A percentile compares a stretch with the other conserved stretches of the same genome.
Conservation (phyloP, 1,284 basidiomycete genomes). For the Moniliella sp. region DNA sequence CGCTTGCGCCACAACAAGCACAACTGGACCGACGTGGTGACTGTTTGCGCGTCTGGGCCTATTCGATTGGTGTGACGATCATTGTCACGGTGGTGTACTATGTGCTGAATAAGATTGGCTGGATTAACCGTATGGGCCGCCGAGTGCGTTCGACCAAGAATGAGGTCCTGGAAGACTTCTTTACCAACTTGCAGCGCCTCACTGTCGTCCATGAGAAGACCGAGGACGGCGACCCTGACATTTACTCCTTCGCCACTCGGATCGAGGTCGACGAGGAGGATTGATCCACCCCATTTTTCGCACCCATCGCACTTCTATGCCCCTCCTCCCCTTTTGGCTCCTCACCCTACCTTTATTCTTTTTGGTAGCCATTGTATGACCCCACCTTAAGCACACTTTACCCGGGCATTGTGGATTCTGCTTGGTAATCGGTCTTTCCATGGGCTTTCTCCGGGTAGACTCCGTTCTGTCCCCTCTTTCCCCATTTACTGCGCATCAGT, state of each 20-base stretch:
- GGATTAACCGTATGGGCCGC: conserved; percentile 39
- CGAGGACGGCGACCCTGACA: conserved; percentile 16
- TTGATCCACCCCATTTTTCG: too few relatives aligned
- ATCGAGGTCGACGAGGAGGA: conserved; percentile 32
- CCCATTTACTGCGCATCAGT: too few relatives aligned
- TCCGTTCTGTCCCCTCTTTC: too few relatives aligned
- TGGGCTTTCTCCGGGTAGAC: too few relatives aligned
- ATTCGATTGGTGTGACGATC: conserved; percentile 40
- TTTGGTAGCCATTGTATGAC: too few relatives aligned
- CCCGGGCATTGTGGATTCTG: too few relatives aligned
- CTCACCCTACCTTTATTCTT: too few relatives aligned
- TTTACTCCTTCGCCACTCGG: conserved; percentile 30
- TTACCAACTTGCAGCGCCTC: conserved; percentile 38
- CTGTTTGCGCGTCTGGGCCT: conserved; percentile 41
- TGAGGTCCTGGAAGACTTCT: conserved; percentile 39
- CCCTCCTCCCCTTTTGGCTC: too few relatives aligned
- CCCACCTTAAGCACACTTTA: too few relatives aligned
- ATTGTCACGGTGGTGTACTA: conserved; percentile 38
- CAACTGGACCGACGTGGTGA: conserved; percentile 40
- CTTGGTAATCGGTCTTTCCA: too few relatives aligned
- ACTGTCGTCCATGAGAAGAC: conserved; percentile 39
- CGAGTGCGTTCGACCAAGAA: conserved; percentile 37
- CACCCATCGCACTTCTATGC: too few relatives aligned
- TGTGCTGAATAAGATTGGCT: conserved; percentile 35
- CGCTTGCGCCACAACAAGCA: too few relatives aligned